Evolutionary conservation across 2,329 filamentous ascomycete species (phyloP).

Genomic region (Claviceps quebecensis): DNA sequence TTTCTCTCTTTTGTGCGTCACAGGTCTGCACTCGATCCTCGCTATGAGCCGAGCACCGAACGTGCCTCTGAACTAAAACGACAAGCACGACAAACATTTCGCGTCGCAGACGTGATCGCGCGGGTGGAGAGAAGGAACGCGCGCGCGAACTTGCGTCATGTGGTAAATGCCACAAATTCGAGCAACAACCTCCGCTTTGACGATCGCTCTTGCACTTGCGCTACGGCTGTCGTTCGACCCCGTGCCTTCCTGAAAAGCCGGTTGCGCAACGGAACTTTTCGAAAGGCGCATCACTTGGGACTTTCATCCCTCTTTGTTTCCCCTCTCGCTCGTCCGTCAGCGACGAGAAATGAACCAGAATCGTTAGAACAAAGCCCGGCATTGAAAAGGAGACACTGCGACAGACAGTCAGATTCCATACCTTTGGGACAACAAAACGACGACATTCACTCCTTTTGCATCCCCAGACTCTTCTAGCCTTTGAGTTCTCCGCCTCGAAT

Average conservation of each 20-base stretch:
- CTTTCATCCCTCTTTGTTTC: background rate
- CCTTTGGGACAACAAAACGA: background rate
- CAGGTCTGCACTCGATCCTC: background rate
- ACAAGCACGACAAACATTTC: slow-evolving; percentile 2
- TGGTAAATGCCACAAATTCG: slow-evolving; percentile 4
- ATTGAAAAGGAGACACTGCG: slow-evolving; percentile 1
- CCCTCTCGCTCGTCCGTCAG: background rate
- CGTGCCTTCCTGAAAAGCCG: background rate
- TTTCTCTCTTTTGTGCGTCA: background rate
- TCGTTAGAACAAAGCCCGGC: slow-evolving; percentile 1
- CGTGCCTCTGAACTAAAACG: slow-evolving; percentile 4
- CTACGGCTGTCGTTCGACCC: background rate
- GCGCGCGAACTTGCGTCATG: slow-evolving; percentile 4
- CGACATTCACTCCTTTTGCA: background rate
- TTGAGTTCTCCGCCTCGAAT: background rate
- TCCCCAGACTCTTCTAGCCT: slow-evolving; percentile 1
- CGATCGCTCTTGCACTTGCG: background rate
- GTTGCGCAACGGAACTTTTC: background rate
- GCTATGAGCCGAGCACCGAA: slow-evolving; percentile 3
- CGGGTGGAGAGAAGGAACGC: slow-evolving; percentile 1
- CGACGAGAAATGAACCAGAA: slow-evolving; percentile 6
- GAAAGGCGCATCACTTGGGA: background rate
- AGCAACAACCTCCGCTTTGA: slow-evolving; percentile 2
- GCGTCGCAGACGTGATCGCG: slow-evolving; percentile 1
- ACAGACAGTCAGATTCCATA: background rate